Conservation (phyloP, 441 rosid genomes). For the Gossypium gossypioides region DNA sequence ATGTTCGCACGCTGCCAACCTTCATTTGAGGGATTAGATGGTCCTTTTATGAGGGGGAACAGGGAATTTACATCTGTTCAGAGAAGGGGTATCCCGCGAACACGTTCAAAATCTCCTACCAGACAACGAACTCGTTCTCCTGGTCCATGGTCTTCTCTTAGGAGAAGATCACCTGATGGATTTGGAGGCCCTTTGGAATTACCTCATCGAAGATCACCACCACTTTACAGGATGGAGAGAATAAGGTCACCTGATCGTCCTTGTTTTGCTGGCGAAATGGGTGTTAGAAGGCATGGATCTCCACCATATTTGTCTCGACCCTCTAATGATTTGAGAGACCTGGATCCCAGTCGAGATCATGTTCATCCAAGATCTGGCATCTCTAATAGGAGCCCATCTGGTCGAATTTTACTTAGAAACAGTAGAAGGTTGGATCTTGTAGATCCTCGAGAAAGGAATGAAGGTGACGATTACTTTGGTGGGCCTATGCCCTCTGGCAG, state of each 20-base stretch:
- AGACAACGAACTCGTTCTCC: slow-evolving; percentile 59
- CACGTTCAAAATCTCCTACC: slow-evolving; percentile 65
- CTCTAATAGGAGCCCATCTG: slow-evolving; percentile 52
- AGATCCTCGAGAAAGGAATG: slow-evolving; percentile 55
- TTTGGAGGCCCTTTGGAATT: slow-evolving; percentile 53
- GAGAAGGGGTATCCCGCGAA: slow-evolving; percentile 41
- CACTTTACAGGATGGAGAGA: slow-evolving; percentile 53
- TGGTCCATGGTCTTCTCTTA: slow-evolving; percentile 57
- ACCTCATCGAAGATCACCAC: slow-evolving; percentile 53
- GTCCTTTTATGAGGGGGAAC: slow-evolving; percentile 45
- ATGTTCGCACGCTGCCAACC: slow-evolving; percentile 36
- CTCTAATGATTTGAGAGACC: slow-evolving; percentile 48
- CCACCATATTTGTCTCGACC: slow-evolving; percentile 49
- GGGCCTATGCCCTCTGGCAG: slow-evolving; percentile 50
- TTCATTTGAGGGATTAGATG: slow-evolving; percentile 50
- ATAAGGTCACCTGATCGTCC: slow-evolving; percentile 57
- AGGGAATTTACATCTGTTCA: slow-evolving; percentile 42
- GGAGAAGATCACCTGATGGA: slow-evolving; percentile 67
- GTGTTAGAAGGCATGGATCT: slow-evolving; percentile 52
- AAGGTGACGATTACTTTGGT: slow-evolving; percentile 45
- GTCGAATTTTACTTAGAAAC: slow-evolving; percentile 45
- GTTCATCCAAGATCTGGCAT: slow-evolving; percentile 45
- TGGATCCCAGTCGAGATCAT: slow-evolving; percentile 47
- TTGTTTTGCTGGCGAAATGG: slow-evolving; percentile 47
- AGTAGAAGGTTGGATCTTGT: slow-evolving; percentile 38